Evolutionary conservation across 495 filamentous ascomycete species (phyloP), one percentile per base, ranked within the genome.

Genomic region (Xeromyces bisporus): DNA sequence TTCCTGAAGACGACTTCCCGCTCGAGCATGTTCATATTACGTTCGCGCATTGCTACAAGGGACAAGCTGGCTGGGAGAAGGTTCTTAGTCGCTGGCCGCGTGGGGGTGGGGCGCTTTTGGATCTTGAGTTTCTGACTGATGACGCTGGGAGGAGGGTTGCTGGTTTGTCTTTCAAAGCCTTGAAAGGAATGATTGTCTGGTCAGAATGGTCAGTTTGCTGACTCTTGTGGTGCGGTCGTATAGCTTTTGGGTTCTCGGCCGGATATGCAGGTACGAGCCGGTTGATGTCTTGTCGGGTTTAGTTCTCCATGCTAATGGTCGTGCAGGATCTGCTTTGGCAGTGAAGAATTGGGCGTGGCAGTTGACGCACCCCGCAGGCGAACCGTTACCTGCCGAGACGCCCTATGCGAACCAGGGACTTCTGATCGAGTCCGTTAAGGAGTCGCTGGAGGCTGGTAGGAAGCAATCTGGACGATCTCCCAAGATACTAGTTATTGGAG

Each of bases 311-410:
- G n/a, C n/a, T n/a, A 41, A 14, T 31, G n/a, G 18, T 4, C 12
- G 18, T 9, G 29, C 23, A 54, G 53, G 54, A 30, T 54, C 81
- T 15, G 84, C 85, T 13, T 56, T 92, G 14, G 84, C 82, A 15
- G 58, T 93, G 32, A 69, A 83, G 64, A 75, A 73, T 35, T 94
- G 86, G 85, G 75, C 80, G n/a, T 80, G 77, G 72, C 84, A 93
- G 53, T 65, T 80, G 43, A 69, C 64, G 14, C 71, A 86, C 52
- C 67, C 65, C 37, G 67, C 65, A 29, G 61, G 59, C 37, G 56
- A 68, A 44, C 60, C 67, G 24, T 64, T 93, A 38, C 73, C 72
- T 6, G 66, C 70, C 35, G 72, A 91, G 23, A 65, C 63, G 27
- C 69, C 67, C 42, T 93, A 89, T 53, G 71, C 75, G 31, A 83